Evolutionary conservation across 176 grass and related monocot genomes (phyloP).

Genomic region (Aechmea fasciata): DNA sequence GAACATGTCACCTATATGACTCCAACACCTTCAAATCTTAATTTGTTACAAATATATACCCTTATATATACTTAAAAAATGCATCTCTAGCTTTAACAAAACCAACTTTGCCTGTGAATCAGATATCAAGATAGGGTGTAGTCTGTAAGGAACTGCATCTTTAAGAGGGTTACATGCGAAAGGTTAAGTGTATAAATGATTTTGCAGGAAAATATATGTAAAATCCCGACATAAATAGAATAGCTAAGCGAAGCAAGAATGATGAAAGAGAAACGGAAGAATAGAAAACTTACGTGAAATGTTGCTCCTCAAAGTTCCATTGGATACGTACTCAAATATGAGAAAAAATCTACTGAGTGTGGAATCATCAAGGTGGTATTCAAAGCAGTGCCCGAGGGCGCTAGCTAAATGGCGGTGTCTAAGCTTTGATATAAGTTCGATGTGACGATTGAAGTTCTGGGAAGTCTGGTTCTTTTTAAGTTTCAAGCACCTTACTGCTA

Average conservation of each 20-base stretch:
- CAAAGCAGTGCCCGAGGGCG: slow-evolving; percentile 77
- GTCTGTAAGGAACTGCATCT: too few relatives aligned
- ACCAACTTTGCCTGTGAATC: too few relatives aligned
- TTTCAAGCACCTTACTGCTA: slow-evolving; percentile 81
- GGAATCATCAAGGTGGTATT: slow-evolving; percentile 71
- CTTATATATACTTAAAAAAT: too few relatives aligned
- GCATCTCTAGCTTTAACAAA: too few relatives aligned
- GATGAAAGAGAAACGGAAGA: not conserved
- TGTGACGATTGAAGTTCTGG: slow-evolving; percentile 66
- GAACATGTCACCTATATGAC: too few relatives aligned
- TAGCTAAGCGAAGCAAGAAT: not conserved
- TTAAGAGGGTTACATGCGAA: too few relatives aligned
- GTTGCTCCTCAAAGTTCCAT: slow-evolving; percentile 71
- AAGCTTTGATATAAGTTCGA: slow-evolving; percentile 76
- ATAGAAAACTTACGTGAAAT: slow-evolving; percentile 56
- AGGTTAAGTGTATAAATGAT: too few relatives aligned
- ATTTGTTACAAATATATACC: too few relatives aligned
- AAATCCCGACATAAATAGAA: not conserved
- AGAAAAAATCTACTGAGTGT: slow-evolving; percentile 66
- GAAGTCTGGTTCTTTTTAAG: slow-evolving; percentile 53
- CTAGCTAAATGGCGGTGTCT: slow-evolving; percentile 80
- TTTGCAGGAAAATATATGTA: too few relatives aligned
- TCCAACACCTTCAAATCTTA: too few relatives aligned
- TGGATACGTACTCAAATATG: slow-evolving; percentile 67
- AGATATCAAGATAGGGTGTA: too few relatives aligned